Conservation (phyloP, 2,329 filamentous ascomycete species). For the Exophiala viscosa region DNA sequence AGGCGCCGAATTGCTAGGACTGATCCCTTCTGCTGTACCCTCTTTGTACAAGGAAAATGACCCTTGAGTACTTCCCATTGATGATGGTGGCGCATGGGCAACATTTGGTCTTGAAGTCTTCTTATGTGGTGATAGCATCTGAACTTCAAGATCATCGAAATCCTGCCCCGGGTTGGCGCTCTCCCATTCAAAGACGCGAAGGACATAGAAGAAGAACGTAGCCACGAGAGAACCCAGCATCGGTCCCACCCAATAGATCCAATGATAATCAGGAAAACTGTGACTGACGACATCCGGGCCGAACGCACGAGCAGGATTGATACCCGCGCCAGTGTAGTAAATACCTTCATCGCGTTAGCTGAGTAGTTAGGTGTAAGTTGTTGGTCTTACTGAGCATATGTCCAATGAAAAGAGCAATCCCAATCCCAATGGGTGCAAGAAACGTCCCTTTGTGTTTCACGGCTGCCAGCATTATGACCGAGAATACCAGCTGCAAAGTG, state of each 20-base stretch:
- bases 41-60: not conserved
- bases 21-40: not conserved
- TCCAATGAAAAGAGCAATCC: constrained; percentile 63
- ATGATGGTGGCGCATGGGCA: not conserved
- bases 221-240: constrained; percentile 45
- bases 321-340: constrained; percentile 45
- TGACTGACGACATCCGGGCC: constrained; percentile 45
- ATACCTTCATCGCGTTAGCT: constrained; percentile 33
- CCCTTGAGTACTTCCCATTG: not conserved
- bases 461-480: constrained; percentile 65
- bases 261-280: constrained; percentile 45
- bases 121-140: not conserved
- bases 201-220: constrained; percentile 45
- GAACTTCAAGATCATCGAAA: constrained; percentile 22
- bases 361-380: not conserved
- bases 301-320: constrained; percentile 47
- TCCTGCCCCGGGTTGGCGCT: constrained; percentile 53
- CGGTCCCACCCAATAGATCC: constrained; percentile 51
- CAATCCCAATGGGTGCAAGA: constrained; percentile 68
- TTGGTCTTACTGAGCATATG: constrained; percentile 43
- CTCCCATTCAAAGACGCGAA: constrained; percentile 43
- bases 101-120: not conserved
- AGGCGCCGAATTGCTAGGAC: too few relatives aligned
- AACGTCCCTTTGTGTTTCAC: constrained; percentile 71
- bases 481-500: constrained; percentile 59